These are phyloP conservation scores for Aspergillus neoniger DNA, from an alignment of 2,329 filamentous ascomycete species.

Conservation along the genomic window DNA sequence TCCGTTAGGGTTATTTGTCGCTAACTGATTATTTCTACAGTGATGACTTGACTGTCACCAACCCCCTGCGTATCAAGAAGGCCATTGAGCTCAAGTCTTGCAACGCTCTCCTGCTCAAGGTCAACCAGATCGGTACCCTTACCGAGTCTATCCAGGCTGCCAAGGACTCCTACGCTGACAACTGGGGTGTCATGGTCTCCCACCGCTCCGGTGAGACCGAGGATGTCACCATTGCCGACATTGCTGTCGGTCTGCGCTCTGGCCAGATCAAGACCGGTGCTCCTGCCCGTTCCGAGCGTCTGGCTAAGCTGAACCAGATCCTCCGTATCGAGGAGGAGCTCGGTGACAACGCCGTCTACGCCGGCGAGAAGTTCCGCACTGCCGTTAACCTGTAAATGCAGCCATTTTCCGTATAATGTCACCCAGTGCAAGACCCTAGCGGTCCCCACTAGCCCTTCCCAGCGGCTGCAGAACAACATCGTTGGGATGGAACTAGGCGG, in stretches of 20 bases:
- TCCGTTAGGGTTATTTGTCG: not conserved
- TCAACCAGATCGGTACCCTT: constrained; percentile 99
- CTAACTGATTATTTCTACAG: constrained; percentile 38
- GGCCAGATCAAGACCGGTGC: constrained; percentile 99
- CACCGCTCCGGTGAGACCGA: constrained; percentile 99
- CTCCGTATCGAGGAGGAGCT: constrained; percentile 99
- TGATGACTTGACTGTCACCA: constrained; percentile 98
- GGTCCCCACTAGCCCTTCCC: not conserved
- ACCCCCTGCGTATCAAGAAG: constrained; percentile 99
- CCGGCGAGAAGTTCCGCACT: constrained; percentile 88
- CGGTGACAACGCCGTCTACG: constrained; percentile 85
- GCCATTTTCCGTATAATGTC: constrained; percentile 8
- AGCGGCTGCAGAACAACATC: constrained; percentile 1
- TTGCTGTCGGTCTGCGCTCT: constrained; percentile 92
- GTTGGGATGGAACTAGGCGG: constrained; percentile 6
- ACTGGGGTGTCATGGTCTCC: constrained; percentile 99
- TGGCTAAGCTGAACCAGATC: constrained; percentile 99
- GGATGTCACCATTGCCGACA: constrained; percentile 98
- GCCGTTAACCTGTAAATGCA: constrained; percentile 77
- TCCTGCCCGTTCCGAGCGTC: constrained; percentile 92
- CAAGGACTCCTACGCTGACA: constrained; percentile 94
- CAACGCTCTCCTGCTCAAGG: constrained; percentile 97
- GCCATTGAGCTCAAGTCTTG: constrained; percentile 98
- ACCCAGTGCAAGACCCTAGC: not conserved
- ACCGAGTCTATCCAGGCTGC: constrained; percentile 98